Evolutionary conservation across 2,329 filamentous ascomycete genomes (phyloP).

Genomic region (Alternaria dauci): DNA sequence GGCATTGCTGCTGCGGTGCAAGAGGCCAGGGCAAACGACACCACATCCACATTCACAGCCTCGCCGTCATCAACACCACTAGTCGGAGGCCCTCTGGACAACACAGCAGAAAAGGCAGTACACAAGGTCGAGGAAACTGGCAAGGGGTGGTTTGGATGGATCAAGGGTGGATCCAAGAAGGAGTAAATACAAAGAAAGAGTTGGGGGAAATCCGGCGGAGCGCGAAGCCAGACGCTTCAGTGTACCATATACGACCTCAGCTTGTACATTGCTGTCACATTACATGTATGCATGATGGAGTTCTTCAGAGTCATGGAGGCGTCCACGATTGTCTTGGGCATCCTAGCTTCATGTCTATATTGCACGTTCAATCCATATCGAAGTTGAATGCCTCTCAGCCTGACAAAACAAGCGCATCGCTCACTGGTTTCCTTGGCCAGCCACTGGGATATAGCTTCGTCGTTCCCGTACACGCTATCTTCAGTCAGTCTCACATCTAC

Average conservation of each 20-base stretch:
- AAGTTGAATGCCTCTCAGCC: conserved; percentile 1
- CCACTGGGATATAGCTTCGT: conserved; percentile 62
- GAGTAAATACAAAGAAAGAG: conserved; percentile 9
- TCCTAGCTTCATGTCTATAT: conserved; percentile 40
- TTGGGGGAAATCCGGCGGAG: neutral
- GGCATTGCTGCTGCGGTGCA: conserved; percentile 46
- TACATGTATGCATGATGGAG: conserved; percentile 47
- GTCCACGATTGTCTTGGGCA: conserved; percentile 34
- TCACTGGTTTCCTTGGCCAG: conserved; percentile 41
- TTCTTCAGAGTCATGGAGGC: conserved; percentile 33
- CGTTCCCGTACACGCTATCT: conserved; percentile 57
- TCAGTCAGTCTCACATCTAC: conserved; percentile 3
- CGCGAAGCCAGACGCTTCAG: conserved; percentile 13
- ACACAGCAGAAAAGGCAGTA: conserved; percentile 53
- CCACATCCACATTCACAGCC: conserved; percentile 15
- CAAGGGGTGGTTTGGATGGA: conserved; percentile 59
- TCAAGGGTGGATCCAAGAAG: conserved; percentile 48
- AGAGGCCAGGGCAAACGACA: conserved; percentile 39
- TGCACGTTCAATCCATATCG: conserved; percentile 11
- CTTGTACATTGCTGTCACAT: conserved; percentile 46
- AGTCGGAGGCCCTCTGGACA: conserved; percentile 57
- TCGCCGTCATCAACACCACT: conserved; percentile 37
- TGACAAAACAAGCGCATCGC: neutral
- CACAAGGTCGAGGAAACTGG: conserved; percentile 47
- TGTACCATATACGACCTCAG: conserved; percentile 46